Conservation (phyloP, 2,329 filamentous ascomycete genomes). For the Phoma sp. region DNA sequence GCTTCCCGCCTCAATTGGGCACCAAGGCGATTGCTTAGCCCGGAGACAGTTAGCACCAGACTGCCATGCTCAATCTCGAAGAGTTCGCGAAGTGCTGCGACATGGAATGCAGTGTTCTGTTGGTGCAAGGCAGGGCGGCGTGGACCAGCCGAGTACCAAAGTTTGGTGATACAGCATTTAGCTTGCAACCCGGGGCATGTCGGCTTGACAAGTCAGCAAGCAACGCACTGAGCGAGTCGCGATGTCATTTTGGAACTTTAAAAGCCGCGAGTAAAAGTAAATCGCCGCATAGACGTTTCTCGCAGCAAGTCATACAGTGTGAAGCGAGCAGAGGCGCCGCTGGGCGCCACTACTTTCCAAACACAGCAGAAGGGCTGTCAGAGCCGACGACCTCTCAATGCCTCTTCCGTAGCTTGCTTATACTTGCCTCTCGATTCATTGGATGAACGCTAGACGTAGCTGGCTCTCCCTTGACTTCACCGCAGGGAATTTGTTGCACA, state of each 20-base stretch:
- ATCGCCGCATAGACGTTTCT: slow-evolving; percentile 13
- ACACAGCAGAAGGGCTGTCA: slow-evolving; percentile 23
- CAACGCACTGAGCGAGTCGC: slow-evolving; percentile 21
- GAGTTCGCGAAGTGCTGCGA: background rate
- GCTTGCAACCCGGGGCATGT: slow-evolving; percentile 19
- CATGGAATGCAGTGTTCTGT: slow-evolving; percentile 10
- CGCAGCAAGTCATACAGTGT: slow-evolving; percentile 27
- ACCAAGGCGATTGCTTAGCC: background rate
- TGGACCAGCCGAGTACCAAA: slow-evolving; percentile 26
- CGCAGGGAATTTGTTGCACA: slow-evolving; percentile 3
- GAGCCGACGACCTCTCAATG: slow-evolving; percentile 9
- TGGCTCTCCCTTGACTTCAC: background rate
- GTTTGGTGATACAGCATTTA: slow-evolving; percentile 12
- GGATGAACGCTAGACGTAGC: background rate
- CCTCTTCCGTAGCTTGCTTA: background rate
- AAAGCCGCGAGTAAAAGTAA: slow-evolving; percentile 13
- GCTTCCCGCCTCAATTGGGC: slow-evolving; percentile 18
- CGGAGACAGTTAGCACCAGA: slow-evolving; percentile 8
- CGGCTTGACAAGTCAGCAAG: slow-evolving; percentile 6
- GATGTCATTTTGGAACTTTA: slow-evolving; percentile 23
- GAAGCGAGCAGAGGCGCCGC: slow-evolving; percentile 15
- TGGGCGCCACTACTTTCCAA: slow-evolving; percentile 23
- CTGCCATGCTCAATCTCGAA: background rate
- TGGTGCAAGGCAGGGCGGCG: slow-evolving; percentile 25
- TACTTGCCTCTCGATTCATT: background rate